Percentiles rank a stretch among this genome's conserved stretches.
Conservation (phyloP, 2,329 filamentous ascomycete species). For the Fusarium concolor region DNA sequence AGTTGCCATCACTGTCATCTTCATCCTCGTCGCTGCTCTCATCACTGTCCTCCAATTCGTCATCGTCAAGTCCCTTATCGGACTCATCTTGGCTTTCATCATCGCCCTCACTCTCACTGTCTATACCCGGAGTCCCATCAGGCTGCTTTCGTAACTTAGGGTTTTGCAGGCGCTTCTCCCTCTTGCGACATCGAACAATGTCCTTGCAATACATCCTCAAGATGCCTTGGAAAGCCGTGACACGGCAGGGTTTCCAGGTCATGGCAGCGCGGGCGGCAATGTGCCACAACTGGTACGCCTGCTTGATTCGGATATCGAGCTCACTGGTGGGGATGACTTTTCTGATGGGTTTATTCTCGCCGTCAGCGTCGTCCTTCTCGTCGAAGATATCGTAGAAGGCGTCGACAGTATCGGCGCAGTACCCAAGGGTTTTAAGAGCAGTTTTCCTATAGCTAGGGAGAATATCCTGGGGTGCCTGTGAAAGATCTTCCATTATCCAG, state of each 20-base stretch:
- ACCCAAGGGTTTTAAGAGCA: not conserved
- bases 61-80: not conserved
- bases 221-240: not conserved
- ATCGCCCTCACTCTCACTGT: conserved; percentile 3
- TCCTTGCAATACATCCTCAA: conserved; percentile 27
- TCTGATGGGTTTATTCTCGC: not conserved
- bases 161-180: conserved; percentile 12
- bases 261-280: conserved; percentile 27
- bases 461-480: not conserved
- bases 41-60: not conserved
- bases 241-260: conserved; percentile 25
- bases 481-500: conserved; percentile 21
- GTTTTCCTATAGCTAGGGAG: conserved; percentile 1
- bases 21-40: not conserved
- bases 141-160: conserved; percentile 9
- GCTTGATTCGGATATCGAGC: conserved; percentile 1
- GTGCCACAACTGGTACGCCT: conserved; percentile 35
- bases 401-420: conserved; percentile 29
- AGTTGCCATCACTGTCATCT: conserved; percentile 3
- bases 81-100: not conserved
- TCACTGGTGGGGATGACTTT: not conserved
- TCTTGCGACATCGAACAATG: conserved; percentile 15
- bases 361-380: not conserved
- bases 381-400: conserved; percentile 16
- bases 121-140: conserved; percentile 13